Evolutionary conservation across 176 grass and related monocot genomes (phyloP), one percentile per base, ranked within the genome.

Genomic region (Tillandsia leiboldiana): DNA sequence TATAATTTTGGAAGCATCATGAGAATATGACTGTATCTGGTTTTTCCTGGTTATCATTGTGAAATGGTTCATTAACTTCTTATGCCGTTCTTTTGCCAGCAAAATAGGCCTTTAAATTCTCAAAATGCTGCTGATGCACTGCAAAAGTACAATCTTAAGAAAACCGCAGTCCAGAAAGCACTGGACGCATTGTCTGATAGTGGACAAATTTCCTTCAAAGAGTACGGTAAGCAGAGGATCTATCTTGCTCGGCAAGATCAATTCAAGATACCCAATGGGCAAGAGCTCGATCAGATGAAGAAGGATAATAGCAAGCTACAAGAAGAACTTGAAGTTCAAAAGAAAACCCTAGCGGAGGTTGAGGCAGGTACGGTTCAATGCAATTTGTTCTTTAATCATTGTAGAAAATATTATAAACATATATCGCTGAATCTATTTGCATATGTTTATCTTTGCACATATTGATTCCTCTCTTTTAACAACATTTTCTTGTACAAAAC

Each of bases 181-280:
- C 67, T 97, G 58, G 89, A 97, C 79, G 71, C 84, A 77, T 83
- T 97, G 51, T 81, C 84, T 67, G 94, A 93, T 68, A 77, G 74
- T 83, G 84, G 77, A 59, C 89, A 97, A 69, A 97, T 97, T 72
- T 92, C 94, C 66, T 96, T 92, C 81, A 96, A 97, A 77, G 89
- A 99, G 78, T 99, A 99, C 78, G 94, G 89, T 15, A 99, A 99
- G 69, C 89, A 99, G 75, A 99, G 93, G 77, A 86, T 99, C 64
- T 99, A 99, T 64, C 69, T 99, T 81, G 87, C 89, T 75, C 87
- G 89, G 69, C 94, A 99, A 83, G 89, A 99, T 79, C 89, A 93
- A 58, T 93, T 99, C 2, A 70, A 93, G 15, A 93, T 93, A 85
- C 89, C 89, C 57, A 93, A 90, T 72, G 80, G 79, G 5, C 79